Percentiles rank a stretch among this genome's conserved stretches.
These are phyloP conservation scores for Climacium dendroides DNA, from an alignment of 225 moss, liverwort and hornwort genomes.

Conservation along the genomic window DNA sequence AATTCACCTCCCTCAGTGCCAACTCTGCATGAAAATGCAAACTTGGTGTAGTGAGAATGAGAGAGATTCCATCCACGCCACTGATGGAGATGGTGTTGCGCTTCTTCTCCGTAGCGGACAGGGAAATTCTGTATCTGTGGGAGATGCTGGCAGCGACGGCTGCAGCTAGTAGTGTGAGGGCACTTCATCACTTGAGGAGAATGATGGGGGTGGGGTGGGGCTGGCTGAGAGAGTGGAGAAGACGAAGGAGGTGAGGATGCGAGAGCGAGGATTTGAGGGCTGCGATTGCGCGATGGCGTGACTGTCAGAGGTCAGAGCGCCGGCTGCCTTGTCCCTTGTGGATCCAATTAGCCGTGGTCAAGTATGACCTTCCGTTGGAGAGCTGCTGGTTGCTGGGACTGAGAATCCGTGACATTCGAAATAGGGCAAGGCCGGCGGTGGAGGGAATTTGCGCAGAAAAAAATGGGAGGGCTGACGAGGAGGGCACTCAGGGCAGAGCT, in stretches of 20 bases:
- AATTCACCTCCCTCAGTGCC: neutral
- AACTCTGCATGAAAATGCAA: neutral
- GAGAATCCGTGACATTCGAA: neutral
- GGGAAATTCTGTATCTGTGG: neutral
- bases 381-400: no score
- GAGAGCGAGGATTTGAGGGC: neutral
- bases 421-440: neutral
- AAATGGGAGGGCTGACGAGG: rapidly evolving
- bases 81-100: neutral
- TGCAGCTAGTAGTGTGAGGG: neutral
- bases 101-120: neutral
- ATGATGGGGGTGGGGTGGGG: neutral
- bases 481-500: neutral
- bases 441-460: neutral
- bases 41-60: neutral
- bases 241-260: neutral
- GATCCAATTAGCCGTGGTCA: neutral
- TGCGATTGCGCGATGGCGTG: neutral
- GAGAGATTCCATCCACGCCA: neutral
- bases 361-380: neutral
- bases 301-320: neutral
- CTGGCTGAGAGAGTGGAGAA: neutral
- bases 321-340: neutral
- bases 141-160: neutral
- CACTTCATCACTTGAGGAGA: no score